phyloP scores from a whole-genome alignment of 2,329 filamentous ascomycete species.

The Bimuria novae-zelandiae region DNA sequence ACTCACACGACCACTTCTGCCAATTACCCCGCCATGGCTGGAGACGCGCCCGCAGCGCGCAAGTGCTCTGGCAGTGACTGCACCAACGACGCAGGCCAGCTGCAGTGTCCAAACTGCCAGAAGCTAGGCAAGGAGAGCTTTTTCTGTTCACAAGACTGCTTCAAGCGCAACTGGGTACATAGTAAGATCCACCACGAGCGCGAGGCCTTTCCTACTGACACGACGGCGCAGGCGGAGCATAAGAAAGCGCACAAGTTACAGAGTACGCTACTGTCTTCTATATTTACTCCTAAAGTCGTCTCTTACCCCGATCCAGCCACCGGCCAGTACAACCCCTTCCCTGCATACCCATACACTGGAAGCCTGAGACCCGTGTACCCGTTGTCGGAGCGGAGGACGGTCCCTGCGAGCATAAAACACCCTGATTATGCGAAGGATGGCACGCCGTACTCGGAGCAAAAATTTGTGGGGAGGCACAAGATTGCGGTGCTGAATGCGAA shows the following conservation, averaged over 20 bases:
- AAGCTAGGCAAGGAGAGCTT: slow-evolving; percentile 89
- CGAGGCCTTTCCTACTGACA: slow-evolving; percentile 26
- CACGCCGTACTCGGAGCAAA: slow-evolving; percentile 68
- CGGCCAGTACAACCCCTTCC: slow-evolving; percentile 90
- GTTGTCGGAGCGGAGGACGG: slow-evolving; percentile 46
- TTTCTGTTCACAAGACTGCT: slow-evolving; percentile 98
- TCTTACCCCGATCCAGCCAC: slow-evolving; percentile 92
- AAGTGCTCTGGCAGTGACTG: slow-evolving; percentile 85
- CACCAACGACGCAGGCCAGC: slow-evolving; percentile 78
- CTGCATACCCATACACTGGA: slow-evolving; percentile 82
- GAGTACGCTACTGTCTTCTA: slow-evolving; percentile 71
- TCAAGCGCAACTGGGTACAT: slow-evolving; percentile 95
- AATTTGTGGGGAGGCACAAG: slow-evolving; percentile 73
- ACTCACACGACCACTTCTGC: not conserved
- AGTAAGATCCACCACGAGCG: slow-evolving; percentile 19
- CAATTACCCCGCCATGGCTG: slow-evolving; percentile 30
- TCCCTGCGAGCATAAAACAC: slow-evolving; percentile 79
- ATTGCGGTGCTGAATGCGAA: slow-evolving; percentile 80
- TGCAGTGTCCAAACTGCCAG: slow-evolving; percentile 95
- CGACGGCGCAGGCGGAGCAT: slow-evolving; percentile 69
- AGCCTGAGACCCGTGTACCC: slow-evolving; percentile 79
- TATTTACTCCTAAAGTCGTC: slow-evolving; percentile 78
- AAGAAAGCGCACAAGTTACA: slow-evolving; percentile 84
- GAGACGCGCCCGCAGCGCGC: slow-evolving; percentile 55
- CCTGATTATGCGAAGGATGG: slow-evolving; percentile 91